A percentile compares a stretch with the other conserved stretches of the same genome.
These are phyloP conservation scores for Boletus sp. DNA, from an alignment of 768 basidiomycete species.

Conservation along the genomic window DNA sequence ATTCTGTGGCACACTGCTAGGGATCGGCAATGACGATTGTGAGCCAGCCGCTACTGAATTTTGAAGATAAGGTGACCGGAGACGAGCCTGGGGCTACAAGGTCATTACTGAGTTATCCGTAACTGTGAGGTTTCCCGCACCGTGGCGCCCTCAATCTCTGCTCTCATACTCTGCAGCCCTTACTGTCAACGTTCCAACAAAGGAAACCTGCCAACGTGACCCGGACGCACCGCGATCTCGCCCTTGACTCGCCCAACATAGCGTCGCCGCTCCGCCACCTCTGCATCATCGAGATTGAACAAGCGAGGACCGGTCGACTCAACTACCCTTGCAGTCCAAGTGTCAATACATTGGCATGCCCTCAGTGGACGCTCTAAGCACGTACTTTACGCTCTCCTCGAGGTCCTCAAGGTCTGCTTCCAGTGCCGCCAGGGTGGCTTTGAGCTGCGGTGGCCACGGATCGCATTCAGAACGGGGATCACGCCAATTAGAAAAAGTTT, in stretches of 20 bases:
- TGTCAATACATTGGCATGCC: neutral
- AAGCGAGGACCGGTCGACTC: constrained; percentile 80
- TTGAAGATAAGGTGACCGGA: constrained; percentile 17
- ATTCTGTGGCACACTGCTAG: constrained; percentile 10
- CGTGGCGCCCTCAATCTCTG: constrained; percentile 44
- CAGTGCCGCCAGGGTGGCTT: constrained; percentile 70
- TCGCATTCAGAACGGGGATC: neutral
- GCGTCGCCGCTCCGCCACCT: constrained; percentile 70
- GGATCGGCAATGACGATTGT: constrained; percentile 11
- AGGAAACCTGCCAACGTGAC: constrained; percentile 3
- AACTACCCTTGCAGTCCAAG: constrained; percentile 59
- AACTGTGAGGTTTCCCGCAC: constrained; percentile 9
- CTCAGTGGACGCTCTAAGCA: neutral
- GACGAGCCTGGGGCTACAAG: constrained; percentile 1
- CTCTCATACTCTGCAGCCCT: constrained; percentile 70
- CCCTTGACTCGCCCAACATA: constrained; percentile 74
- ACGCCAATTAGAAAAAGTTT: neutral
- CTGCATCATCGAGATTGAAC: constrained; percentile 78
- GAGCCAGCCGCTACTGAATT: constrained; percentile 18
- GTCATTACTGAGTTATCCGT: neutral
- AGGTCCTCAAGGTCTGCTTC: constrained; percentile 90
- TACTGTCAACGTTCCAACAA: constrained; percentile 26
- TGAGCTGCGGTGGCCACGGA: constrained; percentile 46
- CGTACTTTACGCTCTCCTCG: constrained; percentile 90
- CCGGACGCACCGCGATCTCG: constrained; percentile 73